Conservation (phyloP, 352 stramenopile species). For the Phytopythium boreale region DNA sequence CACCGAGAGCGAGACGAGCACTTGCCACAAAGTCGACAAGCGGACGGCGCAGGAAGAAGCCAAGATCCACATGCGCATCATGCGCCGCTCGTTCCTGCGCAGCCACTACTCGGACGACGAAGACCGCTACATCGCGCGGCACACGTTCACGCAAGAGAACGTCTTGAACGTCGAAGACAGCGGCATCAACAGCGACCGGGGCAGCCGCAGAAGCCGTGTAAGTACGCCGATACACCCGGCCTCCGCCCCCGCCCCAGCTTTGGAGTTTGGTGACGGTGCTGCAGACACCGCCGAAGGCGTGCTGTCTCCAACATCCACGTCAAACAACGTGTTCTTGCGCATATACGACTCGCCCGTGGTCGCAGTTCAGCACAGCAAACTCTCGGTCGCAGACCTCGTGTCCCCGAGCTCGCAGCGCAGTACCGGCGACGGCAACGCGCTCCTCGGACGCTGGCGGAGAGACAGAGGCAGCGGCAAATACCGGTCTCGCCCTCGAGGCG, state of each 20-base stretch:
- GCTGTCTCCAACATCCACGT: slow-evolving; percentile 22
- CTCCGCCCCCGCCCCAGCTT: neutral
- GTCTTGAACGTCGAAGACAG: neutral
- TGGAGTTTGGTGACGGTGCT: neutral
- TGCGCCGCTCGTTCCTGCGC: slow-evolving; percentile 65
- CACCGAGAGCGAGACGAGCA: slow-evolving; percentile 8
- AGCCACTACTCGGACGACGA: slow-evolving; percentile 56
- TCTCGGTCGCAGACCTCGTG: neutral
- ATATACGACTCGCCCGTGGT: slow-evolving; percentile 65
- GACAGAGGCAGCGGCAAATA: neutral
- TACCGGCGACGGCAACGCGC: neutral
- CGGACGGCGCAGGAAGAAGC: slow-evolving; percentile 37
- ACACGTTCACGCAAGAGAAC: neutral
- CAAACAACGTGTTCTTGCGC: slow-evolving; percentile 58
- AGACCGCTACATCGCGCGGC: slow-evolving; percentile 7
- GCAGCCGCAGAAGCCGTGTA: neutral
- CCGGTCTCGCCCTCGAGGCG: neutral
- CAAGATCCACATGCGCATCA: slow-evolving; percentile 69
- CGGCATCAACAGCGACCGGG: neutral
- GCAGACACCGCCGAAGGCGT: neutral
- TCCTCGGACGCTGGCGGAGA: neutral
- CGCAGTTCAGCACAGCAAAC: slow-evolving; percentile 28
- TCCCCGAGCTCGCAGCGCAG: slow-evolving; percentile 2
- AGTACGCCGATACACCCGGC: neutral
- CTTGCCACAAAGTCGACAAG: slow-evolving; percentile 6